Conservation (phyloP, 257 asterid genomes). For the Petunia secreta region DNA sequence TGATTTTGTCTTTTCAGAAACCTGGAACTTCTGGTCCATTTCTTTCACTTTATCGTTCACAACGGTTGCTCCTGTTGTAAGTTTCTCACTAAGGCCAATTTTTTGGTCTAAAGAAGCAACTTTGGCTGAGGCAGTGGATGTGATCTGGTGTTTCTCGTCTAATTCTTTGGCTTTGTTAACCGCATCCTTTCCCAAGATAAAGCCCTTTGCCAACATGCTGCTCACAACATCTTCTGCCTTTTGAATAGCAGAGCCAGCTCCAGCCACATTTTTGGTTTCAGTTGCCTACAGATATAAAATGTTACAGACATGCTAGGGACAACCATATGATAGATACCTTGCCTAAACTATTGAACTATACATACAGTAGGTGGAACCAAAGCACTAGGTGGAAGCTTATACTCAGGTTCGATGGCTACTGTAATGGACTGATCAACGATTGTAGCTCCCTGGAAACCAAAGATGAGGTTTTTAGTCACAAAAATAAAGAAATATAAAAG, state of each 20-base stretch:
- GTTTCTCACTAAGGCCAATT: slow-evolving; percentile 49
- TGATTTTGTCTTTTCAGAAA: slow-evolving; percentile 48
- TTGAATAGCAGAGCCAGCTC: slow-evolving; percentile 41
- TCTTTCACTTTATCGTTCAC: slow-evolving; percentile 50
- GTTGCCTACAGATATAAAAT: slow-evolving; percentile 30
- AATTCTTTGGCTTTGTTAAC: slow-evolving; percentile 46
- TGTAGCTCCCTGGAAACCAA: slow-evolving; percentile 36
- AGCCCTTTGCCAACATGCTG: slow-evolving; percentile 33
- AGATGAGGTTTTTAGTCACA: neutral
- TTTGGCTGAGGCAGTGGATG: slow-evolving; percentile 47
- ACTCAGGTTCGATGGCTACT: slow-evolving; percentile 32
- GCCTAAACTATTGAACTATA: neutral
- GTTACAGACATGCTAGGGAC: neutral
- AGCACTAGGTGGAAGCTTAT: slow-evolving; percentile 32
- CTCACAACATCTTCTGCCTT: neutral
- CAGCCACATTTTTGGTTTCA: slow-evolving; percentile 33
- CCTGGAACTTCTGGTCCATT: slow-evolving; percentile 51
- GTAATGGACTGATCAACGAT: slow-evolving; percentile 28
- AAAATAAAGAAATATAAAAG: neutral
- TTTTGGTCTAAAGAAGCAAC: slow-evolving; percentile 49
- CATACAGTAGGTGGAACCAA: slow-evolving; percentile 27
- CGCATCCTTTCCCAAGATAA: slow-evolving; percentile 49
- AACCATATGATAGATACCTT: neutral
- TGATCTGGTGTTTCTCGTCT: slow-evolving; percentile 56
- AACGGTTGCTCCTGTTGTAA: slow-evolving; percentile 39